Percentiles rank a stretch among this genome's conserved stretches.
phyloP scores from a whole-genome alignment of 441 rosid species.

The Omphalea diandra region DNA sequence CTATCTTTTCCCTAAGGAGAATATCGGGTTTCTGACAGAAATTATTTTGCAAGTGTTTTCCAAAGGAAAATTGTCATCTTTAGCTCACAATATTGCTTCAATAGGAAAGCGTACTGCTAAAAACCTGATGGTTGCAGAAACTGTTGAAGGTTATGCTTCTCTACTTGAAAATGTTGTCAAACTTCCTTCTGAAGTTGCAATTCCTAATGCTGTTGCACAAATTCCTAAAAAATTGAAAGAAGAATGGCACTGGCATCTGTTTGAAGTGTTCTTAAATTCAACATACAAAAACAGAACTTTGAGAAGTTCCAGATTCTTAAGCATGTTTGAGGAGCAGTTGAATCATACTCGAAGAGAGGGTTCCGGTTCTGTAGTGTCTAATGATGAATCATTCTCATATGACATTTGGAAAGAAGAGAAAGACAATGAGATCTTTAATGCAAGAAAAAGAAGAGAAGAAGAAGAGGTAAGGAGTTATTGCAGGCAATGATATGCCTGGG shows the following conservation, averaged over 20 bases:
- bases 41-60: conserved; percentile 54
- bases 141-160: conserved; percentile 70
- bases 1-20: conserved; percentile 80
- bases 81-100: conserved; percentile 56
- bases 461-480: conserved; percentile 72
- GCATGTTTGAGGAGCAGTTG: conserved; percentile 65
- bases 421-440: conserved; percentile 36
- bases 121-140: conserved; percentile 74
- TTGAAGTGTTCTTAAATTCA: conserved; percentile 44
- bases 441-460: conserved; percentile 74
- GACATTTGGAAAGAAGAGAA: conserved; percentile 86
- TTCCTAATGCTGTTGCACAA: conserved; percentile 54
- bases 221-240: conserved; percentile 49
- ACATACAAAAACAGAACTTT: conserved; percentile 40
- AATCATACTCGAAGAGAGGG: conserved; percentile 53
- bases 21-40: conserved; percentile 51
- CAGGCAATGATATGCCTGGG: conserved; percentile 10
- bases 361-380: conserved; percentile 30
- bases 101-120: conserved; percentile 59
- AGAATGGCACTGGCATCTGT: conserved; percentile 82
- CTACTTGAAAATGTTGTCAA: conserved; percentile 66
- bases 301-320: conserved; percentile 56
- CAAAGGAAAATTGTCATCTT: conserved; percentile 58
- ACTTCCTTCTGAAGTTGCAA: conserved; percentile 82
- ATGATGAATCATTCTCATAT: conserved; percentile 66